A percentile compares a stretch with the other conserved stretches of the same genome.
These are phyloP conservation scores for Apostasia shenzhenica DNA, from an alignment of 106 monocot genomes.

Conservation along the genomic window DNA sequence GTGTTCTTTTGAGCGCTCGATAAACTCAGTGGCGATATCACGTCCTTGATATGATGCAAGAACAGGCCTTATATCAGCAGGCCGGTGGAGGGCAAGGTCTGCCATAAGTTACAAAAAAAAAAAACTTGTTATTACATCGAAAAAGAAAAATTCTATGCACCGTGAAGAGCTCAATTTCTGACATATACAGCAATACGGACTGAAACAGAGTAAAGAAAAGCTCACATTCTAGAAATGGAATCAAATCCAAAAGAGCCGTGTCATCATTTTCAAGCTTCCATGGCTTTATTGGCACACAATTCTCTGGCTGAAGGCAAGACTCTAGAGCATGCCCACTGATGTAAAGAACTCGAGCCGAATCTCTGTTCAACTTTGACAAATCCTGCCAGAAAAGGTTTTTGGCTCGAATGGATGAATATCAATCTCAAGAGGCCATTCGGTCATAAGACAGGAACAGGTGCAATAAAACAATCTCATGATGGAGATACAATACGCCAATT, in stretches of 20 bases:
- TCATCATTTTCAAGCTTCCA: slow-evolving; percentile 88
- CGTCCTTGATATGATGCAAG: slow-evolving; percentile 84
- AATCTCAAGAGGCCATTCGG: background rate
- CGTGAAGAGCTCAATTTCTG: background rate
- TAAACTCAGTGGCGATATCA: slow-evolving; percentile 84
- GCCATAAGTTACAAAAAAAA: background rate
- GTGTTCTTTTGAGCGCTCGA: slow-evolving; percentile 83
- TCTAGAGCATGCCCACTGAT: slow-evolving; percentile 79
- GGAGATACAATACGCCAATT: too few relatives aligned
- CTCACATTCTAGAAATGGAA: slow-evolving; percentile 99
- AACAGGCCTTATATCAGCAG: slow-evolving; percentile 85
- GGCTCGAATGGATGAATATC: background rate
- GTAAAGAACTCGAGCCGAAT: slow-evolving; percentile 78
- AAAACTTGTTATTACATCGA: background rate
- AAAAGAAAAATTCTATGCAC: background rate
- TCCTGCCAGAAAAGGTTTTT: slow-evolving; percentile 40
- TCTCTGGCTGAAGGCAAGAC: slow-evolving; percentile 78
- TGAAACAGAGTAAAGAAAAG: background rate
- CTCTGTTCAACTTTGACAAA: slow-evolving; percentile 87
- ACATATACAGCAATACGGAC: background rate
- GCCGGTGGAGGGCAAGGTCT: slow-evolving; percentile 89
- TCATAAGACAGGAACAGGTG: too few relatives aligned
- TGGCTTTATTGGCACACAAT: slow-evolving; percentile 66
- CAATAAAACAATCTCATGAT: too few relatives aligned
- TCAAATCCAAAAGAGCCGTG: slow-evolving; percentile 86